Percentiles rank a stretch among this genome's conserved stretches.
Evolutionary conservation across 306 rosid genomes (phyloP).

Genomic region (Vigna radiata): DNA sequence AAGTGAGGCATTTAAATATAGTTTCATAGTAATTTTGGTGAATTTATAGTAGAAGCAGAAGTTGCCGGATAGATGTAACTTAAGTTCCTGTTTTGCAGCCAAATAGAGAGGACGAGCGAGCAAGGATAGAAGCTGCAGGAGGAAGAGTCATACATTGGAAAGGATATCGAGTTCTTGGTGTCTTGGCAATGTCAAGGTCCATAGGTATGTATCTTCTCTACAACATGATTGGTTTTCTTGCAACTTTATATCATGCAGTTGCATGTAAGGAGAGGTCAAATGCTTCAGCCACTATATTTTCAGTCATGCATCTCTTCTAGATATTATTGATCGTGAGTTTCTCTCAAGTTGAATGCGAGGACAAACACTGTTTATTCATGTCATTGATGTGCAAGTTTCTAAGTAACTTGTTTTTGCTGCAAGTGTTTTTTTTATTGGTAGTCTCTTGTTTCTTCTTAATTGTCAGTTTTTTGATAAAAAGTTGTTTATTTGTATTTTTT

Average conservation of each 20-base stretch:
- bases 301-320: no score
- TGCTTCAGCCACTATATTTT: no score
- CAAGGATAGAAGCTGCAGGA: constrained; percentile 86
- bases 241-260: constrained; percentile 4
- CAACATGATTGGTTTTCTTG: constrained; percentile 30
- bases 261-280: neutral
- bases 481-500: no score
- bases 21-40: constrained; percentile 26
- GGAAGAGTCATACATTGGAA: constrained; percentile 87
- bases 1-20: constrained; percentile 56
- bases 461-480: no score
- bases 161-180: constrained; percentile 82
- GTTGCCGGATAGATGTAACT: constrained; percentile 32
- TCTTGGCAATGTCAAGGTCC: constrained; percentile 91
- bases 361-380: neutral
- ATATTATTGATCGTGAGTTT: no score
- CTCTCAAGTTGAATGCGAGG: no score
- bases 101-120: constrained; percentile 74
- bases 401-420: no score
- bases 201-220: constrained; percentile 59
- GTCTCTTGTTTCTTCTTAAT: no score
- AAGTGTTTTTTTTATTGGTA: neutral
- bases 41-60: constrained; percentile 22
- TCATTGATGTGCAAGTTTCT: neutral
- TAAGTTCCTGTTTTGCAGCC: constrained; percentile 58